Evolutionary conservation across 495 filamentous ascomycete genomes (phyloP).

Genomic region (Amphirosellinia nigrospora): DNA sequence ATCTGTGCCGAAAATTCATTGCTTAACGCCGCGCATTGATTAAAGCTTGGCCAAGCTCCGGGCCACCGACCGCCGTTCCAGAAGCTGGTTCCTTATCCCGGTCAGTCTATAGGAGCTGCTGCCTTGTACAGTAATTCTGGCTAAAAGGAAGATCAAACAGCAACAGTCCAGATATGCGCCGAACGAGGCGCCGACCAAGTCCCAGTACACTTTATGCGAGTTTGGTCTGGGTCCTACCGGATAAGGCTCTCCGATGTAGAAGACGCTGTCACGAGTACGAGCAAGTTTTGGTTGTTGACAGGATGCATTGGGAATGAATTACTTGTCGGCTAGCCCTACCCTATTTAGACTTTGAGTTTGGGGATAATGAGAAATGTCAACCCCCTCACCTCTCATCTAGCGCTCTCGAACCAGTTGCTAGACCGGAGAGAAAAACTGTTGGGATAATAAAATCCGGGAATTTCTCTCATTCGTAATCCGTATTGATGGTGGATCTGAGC

Average conservation of each 20-base stretch:
- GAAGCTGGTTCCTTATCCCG: conserved; percentile 33
- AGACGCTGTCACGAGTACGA: not conserved
- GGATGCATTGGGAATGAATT: not conserved
- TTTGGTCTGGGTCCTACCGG: not conserved
- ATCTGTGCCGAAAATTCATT: conserved; percentile 17
- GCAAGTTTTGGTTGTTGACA: not conserved
- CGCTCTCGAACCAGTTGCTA: not conserved
- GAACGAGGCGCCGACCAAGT: conserved; percentile 18
- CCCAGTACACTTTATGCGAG: not conserved
- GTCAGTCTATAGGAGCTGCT: conserved; percentile 14
- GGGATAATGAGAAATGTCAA: not conserved
- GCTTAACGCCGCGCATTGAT: conserved; percentile 14
- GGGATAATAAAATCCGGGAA: not conserved
- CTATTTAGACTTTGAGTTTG: not conserved
- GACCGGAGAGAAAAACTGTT: not conserved
- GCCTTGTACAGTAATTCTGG: conserved; percentile 45
- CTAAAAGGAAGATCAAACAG: conserved; percentile 58
- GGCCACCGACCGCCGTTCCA: conserved; percentile 54
- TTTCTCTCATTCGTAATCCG: not conserved
- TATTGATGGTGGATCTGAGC: not conserved
- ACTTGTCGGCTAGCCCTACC: not conserved
- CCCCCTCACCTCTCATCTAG: not conserved
- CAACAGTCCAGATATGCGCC: conserved; percentile 31
- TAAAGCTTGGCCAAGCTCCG: conserved; percentile 38
- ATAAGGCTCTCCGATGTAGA: conserved; percentile 3